A percentile compares a stretch with the other conserved stretches of the same genome.
phyloP scores from a whole-genome alignment of 306 rosid genomes.

The Corylus avellana region DNA sequence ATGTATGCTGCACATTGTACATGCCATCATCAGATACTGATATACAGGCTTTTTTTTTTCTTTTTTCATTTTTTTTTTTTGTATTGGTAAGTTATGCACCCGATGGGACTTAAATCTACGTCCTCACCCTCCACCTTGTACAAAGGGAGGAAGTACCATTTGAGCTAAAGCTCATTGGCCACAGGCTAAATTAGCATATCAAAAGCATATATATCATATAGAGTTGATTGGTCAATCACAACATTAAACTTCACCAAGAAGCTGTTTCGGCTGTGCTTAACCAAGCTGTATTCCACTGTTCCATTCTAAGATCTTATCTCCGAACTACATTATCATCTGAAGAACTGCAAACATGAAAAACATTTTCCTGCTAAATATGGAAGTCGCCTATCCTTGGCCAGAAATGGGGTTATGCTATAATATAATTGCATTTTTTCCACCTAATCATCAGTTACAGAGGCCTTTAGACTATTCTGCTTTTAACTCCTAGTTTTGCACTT shows the following conservation, averaged over 20 bases:
- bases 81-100: too few relatives aligned
- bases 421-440: neutral
- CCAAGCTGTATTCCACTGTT: neutral
- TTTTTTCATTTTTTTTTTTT: too few relatives aligned
- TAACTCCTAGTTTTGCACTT: neutral
- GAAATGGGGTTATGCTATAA: neutral
- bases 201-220: neutral
- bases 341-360: neutral
- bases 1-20: neutral
- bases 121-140: too few relatives aligned
- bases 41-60: neutral
- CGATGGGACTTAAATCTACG: too few relatives aligned
- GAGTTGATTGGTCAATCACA: neutral
- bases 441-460: neutral
- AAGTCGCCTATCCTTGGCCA: neutral
- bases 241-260: neutral
- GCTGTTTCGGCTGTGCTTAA: neutral
- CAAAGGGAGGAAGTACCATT: too few relatives aligned
- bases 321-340: neutral
- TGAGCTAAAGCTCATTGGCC: too few relatives aligned
- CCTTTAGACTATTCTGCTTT: neutral
- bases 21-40: neutral
- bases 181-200: neutral
- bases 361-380: neutral
- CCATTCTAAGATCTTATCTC: neutral